Conservation (phyloP, 805 yeast species). For the Groenewaldozyma salmanticensis region DNA sequence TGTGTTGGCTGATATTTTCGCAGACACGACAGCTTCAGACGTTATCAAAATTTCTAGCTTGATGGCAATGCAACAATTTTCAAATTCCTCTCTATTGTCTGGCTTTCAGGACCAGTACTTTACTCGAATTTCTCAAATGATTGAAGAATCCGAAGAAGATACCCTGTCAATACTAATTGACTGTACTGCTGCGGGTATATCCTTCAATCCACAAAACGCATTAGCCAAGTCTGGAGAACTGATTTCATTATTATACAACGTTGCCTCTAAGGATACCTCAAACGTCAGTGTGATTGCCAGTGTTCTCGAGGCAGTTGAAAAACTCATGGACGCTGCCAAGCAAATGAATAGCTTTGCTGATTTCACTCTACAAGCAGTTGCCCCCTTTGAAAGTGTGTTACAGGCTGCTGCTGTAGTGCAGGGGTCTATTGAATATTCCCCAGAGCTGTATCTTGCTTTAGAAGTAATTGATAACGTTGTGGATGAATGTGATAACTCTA, state of each 20-base stretch:
- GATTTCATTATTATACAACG: conserved; percentile 47
- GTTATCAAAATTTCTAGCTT: conserved; percentile 8
- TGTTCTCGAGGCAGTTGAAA: conserved; percentile 58
- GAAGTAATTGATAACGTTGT: conserved; percentile 32
- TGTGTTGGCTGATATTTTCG: neutral
- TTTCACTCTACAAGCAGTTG: conserved; percentile 45
- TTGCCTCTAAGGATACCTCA: conserved; percentile 65
- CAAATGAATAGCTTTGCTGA: conserved; percentile 33
- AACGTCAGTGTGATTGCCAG: conserved; percentile 62
- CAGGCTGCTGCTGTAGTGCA: conserved; percentile 8
- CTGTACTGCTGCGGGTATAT: conserved; percentile 29
- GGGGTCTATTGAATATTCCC: conserved; percentile 40
- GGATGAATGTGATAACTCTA: conserved; percentile 18
- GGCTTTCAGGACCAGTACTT: conserved; percentile 24
- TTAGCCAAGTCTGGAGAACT: conserved; percentile 2
- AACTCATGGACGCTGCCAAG: conserved; percentile 42
- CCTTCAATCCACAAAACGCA: neutral
- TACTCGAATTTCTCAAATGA: conserved; percentile 34
- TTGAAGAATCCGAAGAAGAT: conserved; percentile 66
- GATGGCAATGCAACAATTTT: conserved; percentile 9
- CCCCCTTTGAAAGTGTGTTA: conserved; percentile 31
- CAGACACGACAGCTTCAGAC: neutral
- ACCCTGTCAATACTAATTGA: conserved; percentile 67
- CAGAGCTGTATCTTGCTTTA: conserved; percentile 49
- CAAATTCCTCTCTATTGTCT: conserved; percentile 10